Evolutionary conservation across 768 basidiomycete genomes (phyloP).

Genomic region (Mycena rebaudengoi): DNA sequence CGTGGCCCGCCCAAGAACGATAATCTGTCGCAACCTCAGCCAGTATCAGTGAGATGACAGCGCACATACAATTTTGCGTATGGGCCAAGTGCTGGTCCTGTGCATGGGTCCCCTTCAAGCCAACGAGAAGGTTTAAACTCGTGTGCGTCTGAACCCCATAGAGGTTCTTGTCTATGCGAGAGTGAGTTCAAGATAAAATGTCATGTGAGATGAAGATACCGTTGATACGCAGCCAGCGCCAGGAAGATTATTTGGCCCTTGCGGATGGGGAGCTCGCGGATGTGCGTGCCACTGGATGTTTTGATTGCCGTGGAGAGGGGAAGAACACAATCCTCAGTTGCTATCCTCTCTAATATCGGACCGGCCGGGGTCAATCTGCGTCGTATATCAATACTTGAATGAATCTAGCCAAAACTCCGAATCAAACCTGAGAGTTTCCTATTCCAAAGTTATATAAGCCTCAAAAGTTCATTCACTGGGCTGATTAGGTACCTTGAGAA

Average conservation of each 20-base stretch:
- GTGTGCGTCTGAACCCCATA: constrained; percentile 24
- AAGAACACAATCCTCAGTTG: constrained; percentile 10
- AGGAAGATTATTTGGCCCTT: constrained; percentile 20
- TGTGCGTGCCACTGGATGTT: constrained; percentile 1
- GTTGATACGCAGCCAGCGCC: constrained; percentile 17
- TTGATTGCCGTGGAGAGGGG: constrained; percentile 16
- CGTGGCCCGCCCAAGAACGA: constrained; percentile 2
- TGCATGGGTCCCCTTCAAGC: constrained; percentile 3
- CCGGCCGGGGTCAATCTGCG: constrained; percentile 1
- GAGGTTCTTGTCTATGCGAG: background rate
- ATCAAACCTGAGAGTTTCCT: constrained; percentile 24
- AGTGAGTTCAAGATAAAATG: background rate
- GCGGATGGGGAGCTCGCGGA: constrained; percentile 12
- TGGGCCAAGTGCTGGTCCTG: constrained; percentile 14
- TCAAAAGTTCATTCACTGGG: background rate
- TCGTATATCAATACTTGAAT: constrained; percentile 9
- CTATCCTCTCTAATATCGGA: constrained; percentile 16
- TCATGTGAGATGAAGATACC: constrained; percentile 21
- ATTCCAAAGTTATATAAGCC: background rate
- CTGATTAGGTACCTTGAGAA: constrained; percentile 21
- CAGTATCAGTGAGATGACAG: background rate
- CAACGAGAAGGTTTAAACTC: constrained; percentile 18
- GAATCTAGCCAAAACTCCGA: background rate
- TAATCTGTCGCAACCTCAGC: background rate
- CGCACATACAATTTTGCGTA: constrained; percentile 23